Evolutionary conservation across 306 rosid genomes (phyloP), one percentile per base, ranked within the genome.

Genomic region (Prunus fruticosa): DNA sequence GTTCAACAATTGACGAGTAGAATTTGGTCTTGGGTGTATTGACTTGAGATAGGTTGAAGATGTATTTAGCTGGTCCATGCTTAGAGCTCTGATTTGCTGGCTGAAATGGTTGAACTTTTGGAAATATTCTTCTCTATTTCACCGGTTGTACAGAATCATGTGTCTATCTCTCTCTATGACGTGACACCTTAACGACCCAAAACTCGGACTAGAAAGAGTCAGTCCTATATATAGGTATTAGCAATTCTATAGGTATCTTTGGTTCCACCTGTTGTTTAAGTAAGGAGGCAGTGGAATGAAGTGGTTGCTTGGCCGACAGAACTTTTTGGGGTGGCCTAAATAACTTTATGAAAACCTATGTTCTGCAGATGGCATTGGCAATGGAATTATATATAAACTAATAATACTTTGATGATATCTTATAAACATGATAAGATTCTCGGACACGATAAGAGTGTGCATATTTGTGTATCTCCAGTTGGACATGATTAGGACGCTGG

Each of bases 401-500:
- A 5, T 69, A 69, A 51, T 47, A 13, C 8, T 69, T 19, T 70
- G 47, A 28, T 28, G 30, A 41, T 15, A 25, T 11, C 10, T 64
- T 32, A n/a, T 14, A 68, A 47, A 32, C 67, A 20, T 50, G 72
- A 73, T 30, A 60, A 73, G 76, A 77, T 72, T 78, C 75, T 58
- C 49, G 6, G 11, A 43, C 77, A 53, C 54, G 41, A 60, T 20
- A 30, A 43, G 30, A 56, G 69, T 79, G 65, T 64, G 20, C 77
- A 51, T 41, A 43, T 61, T 14, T 57, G 27, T 8, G 16, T 72
- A 61, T 65, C 74, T 38, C 46, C 52, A 56, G 22, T 30, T 71
- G 66, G 76, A 43, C 72, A 64, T 76, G 84, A 81, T 76, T 76
- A 71, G 45, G 81, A 71, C 79, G 25, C 38, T 11, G 10, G 45